These are phyloP conservation scores for Diaporthe vexans DNA, from an alignment of 2,329 filamentous ascomycete genomes.

Conservation along the genomic window DNA sequence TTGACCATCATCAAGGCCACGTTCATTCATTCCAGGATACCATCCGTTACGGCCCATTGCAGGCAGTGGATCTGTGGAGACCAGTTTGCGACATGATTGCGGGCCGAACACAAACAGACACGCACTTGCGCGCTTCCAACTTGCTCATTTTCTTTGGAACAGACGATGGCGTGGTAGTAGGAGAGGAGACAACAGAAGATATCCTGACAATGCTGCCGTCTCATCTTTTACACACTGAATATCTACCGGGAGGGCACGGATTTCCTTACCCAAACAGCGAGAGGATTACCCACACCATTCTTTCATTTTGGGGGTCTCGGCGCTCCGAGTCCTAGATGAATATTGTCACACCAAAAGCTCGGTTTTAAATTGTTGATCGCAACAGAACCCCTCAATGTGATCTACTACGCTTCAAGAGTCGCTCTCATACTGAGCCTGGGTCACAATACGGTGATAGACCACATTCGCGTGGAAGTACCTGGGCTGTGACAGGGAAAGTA, in stretches of 20 bases:
- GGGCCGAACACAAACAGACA: neutral
- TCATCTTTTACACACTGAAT: neutral
- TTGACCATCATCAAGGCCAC: neutral
- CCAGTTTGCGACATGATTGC: neutral
- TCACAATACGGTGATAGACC: too few species aligned
- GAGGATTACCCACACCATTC: neutral
- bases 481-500: neutral
- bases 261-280: neutral
- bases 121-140: neutral
- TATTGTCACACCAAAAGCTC: too few species aligned
- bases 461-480: neutral
- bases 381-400: neutral
- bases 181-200: neutral
- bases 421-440: too few species aligned
- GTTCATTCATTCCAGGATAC: slow-evolving; percentile 5
- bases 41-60: neutral
- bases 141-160: neutral
- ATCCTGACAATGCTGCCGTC: neutral
- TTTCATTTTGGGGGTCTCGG: neutral
- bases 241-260: neutral
- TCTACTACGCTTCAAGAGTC: too few species aligned
- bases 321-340: neutral
- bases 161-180: neutral
- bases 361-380: neutral
- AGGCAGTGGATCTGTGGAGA: neutral